These are phyloP conservation scores for Epichloe scottii DNA, from an alignment of 2,329 filamentous ascomycete species.

Conservation along the genomic window DNA sequence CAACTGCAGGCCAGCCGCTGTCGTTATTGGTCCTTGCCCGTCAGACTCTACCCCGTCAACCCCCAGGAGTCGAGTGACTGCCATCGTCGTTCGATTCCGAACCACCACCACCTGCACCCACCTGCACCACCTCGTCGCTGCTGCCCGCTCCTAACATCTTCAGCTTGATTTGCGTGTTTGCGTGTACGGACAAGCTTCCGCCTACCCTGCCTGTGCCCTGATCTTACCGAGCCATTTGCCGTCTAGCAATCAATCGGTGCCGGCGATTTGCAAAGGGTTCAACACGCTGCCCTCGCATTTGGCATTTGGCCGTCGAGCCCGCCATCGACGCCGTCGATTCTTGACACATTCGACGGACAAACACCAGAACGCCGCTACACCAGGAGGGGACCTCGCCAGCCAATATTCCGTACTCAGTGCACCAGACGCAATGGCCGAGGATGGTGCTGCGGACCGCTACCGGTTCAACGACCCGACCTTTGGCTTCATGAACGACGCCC, in stretches of 20 bases:
- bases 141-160: neutral
- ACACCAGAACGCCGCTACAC: neutral
- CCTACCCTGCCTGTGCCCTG: neutral
- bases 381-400: conserved; percentile 3
- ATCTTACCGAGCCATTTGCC: neutral
- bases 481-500: conserved; percentile 23
- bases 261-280: conserved; percentile 1
- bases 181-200: neutral
- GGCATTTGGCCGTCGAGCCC: conserved; percentile 2
- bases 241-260: neutral
- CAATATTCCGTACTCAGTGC: neutral
- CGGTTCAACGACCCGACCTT: conserved; percentile 31
- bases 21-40: conserved; percentile 3
- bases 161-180: conserved; percentile 2
- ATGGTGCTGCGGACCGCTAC: conserved; percentile 27
- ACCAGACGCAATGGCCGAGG: conserved; percentile 24
- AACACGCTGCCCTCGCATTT: neutral
- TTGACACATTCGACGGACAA: neutral
- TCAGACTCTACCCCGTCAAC: conserved; percentile 5
- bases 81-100: conserved; percentile 7
- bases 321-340: neutral
- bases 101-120: neutral
- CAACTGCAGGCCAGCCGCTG: neutral
- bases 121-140: neutral
- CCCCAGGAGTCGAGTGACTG: conserved; percentile 5